Percentiles rank a stretch among this genome's conserved stretches.
phyloP scores from a whole-genome alignment of 331 rosid species.

The Phaseolus coccineus region DNA sequence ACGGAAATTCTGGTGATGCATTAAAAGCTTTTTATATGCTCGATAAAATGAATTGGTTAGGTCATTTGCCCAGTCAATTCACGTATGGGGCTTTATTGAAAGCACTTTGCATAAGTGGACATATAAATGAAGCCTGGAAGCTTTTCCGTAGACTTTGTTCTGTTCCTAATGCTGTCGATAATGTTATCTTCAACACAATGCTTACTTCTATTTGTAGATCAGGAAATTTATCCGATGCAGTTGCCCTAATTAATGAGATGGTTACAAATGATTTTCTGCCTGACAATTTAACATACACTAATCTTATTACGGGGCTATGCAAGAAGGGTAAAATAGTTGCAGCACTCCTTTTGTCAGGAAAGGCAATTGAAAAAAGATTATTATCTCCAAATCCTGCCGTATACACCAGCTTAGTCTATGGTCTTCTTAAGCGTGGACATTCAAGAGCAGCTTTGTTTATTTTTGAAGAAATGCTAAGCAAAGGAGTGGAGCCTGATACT shows the following conservation, averaged over 20 bases:
- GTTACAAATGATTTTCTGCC: conserved; percentile 62
- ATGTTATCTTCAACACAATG: conserved; percentile 65
- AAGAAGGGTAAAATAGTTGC: conserved; percentile 61
- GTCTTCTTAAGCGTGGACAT: conserved; percentile 76
- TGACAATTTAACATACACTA: conserved; percentile 62
- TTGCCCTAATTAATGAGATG: conserved; percentile 68
- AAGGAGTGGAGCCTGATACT: conserved; percentile 62
- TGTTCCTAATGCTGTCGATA: conserved; percentile 65
- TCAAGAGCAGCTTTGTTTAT: conserved; percentile 64
- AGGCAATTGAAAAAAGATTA: conserved; percentile 57
- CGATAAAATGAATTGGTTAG: conserved; percentile 68
- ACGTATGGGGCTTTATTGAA: conserved; percentile 72
- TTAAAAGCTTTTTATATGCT: conserved; percentile 61
- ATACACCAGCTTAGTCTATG: conserved; percentile 67
- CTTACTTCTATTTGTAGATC: conserved; percentile 61
- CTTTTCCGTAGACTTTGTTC: conserved; percentile 54
- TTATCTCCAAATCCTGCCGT: conserved; percentile 56
- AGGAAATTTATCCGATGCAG: conserved; percentile 62
- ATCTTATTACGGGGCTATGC: conserved; percentile 70
- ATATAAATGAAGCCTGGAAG: conserved; percentile 60
- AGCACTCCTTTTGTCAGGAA: conserved; percentile 63
- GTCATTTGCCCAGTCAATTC: conserved; percentile 68
- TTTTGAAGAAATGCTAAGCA: conserved; percentile 69
- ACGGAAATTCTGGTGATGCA: conserved; percentile 66
- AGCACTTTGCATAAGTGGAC: conserved; percentile 69